Evolutionary conservation across 208 protist species (phyloP), one percentile per base, ranked within the genome.

Genomic region (Acanthamoeba royreba): DNA sequence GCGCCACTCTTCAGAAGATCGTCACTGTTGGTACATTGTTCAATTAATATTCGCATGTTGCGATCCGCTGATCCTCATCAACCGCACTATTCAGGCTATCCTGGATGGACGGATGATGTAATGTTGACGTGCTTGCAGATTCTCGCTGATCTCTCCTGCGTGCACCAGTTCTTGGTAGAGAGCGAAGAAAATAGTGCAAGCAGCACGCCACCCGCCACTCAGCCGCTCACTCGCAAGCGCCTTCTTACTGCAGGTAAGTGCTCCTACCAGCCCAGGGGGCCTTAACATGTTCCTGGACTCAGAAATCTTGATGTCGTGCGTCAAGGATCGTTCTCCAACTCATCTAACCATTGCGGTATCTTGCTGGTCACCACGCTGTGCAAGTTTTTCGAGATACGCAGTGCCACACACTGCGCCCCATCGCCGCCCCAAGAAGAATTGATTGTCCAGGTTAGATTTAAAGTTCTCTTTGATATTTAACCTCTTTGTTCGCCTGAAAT

Each of bases 301-400:
- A 77, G 66, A n/a, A n/a, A n/a, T 77, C 13, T 25, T 77, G 53
- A 61, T 25, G 53, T 19, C 19, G 25, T 19, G 25, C 53, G 53
- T n/a, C n/a, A n/a, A 66, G 46, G 81, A n/a, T 66, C 53, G 33
- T 89, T 89, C 81, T 89, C 81, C 22, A 89, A 69, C 22, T 4
- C 46, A 11, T 58, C 81, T 4, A 89, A 89, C 49, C 81, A 89
- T 17, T 58, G 81, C 13, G 81, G 81, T 22, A 89, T 89, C 35
- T 49, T 89, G 81, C 81, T 89, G 28, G 53, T 89, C 33, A 69
- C 81, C 31, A 89, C 52, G 13, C 13, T 89, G 81, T 89, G 81
- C 81, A 89, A 89, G 49, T 89, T 89, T 49, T 89, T 89, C 38
- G 81, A 89, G 31, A 66, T 89, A 19, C 81, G 53, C 19, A 66